Conservation (phyloP, 2,329 filamentous ascomycete species). For the Ceratocystis huliohia region DNA sequence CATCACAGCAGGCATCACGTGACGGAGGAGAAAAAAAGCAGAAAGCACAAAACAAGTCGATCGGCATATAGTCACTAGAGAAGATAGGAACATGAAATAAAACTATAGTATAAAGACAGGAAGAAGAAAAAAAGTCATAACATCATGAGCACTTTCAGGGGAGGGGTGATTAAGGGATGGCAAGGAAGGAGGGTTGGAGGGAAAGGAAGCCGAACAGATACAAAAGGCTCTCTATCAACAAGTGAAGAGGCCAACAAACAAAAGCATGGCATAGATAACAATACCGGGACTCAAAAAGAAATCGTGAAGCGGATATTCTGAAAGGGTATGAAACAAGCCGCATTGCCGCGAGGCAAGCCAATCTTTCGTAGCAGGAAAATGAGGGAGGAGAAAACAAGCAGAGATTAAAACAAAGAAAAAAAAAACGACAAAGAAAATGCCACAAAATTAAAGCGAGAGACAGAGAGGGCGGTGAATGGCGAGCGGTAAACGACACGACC, state of each 20-base stretch:
- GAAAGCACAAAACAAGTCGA: neutral
- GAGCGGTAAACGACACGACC: no score
- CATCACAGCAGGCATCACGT: neutral
- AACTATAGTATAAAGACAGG: slow-evolving; percentile 4
- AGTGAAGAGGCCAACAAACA: slow-evolving; percentile 8
- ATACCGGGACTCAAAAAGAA: slow-evolving; percentile 1
- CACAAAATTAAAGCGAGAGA: neutral
- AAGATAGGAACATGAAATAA: neutral
- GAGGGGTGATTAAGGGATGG: neutral
- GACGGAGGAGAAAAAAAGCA: neutral
- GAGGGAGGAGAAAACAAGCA: slow-evolving; percentile 1
- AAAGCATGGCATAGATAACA: slow-evolving; percentile 3
- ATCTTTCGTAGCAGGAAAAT: slow-evolving; percentile 11
- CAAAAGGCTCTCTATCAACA: slow-evolving; percentile 2
- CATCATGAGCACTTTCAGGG: slow-evolving; percentile 11
- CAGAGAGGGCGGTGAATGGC: neutral
- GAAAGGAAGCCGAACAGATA: slow-evolving; percentile 1
- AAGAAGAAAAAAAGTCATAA: slow-evolving; percentile 14
- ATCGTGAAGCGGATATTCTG: slow-evolving; percentile 13
- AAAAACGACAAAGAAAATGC: neutral
- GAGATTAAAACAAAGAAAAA: neutral
- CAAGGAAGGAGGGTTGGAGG: neutral
- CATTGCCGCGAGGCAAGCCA: slow-evolving; percentile 10
- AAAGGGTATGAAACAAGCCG: slow-evolving; percentile 10
- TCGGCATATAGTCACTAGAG: neutral